phyloP scores from a whole-genome alignment of 768 basidiomycete species.

The Mycena sanguinolenta region DNA sequence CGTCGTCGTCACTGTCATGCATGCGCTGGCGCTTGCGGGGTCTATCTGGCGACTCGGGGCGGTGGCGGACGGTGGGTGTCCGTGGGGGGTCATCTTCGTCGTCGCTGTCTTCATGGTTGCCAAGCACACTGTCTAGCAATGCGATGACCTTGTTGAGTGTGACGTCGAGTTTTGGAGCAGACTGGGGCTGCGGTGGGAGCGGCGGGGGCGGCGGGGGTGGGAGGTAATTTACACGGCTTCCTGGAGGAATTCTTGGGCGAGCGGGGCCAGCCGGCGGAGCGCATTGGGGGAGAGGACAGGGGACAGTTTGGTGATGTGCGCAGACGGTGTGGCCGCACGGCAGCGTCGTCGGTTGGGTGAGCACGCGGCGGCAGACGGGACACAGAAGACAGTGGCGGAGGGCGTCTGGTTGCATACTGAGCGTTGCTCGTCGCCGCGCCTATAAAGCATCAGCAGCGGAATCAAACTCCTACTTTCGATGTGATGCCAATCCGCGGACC shows the following conservation, averaged over 20 bases:
- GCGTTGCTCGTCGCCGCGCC: background rate
- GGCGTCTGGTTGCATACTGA: constrained; percentile 5
- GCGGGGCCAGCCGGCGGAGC: constrained; percentile 37
- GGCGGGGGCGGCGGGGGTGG: constrained; percentile 46
- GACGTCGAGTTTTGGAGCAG: constrained; percentile 59
- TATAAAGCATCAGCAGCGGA: background rate
- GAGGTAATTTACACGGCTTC: constrained; percentile 51
- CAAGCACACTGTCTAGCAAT: constrained; percentile 51
- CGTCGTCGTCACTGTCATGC: constrained; percentile 33
- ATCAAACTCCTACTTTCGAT: too few relatives aligned
- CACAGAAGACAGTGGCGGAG: constrained; percentile 57
- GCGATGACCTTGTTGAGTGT: constrained; percentile 68
- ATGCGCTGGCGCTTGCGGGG: constrained; percentile 47
- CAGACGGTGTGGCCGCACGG: constrained; percentile 91
- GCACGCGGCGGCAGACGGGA: constrained; percentile 66
- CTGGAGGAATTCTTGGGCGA: constrained; percentile 56
- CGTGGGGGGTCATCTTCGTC: constrained; percentile 24
- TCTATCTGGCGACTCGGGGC: constrained; percentile 23
- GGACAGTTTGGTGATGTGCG: constrained; percentile 58
- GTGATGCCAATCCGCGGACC: background rate
- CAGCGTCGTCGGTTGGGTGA: constrained; percentile 77
- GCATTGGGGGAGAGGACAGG: constrained; percentile 53
- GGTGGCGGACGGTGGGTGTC: constrained; percentile 27
- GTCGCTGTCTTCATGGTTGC: constrained; percentile 45
- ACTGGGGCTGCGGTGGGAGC: constrained; percentile 29